Conservation (phyloP, 495 filamentous ascomycete genomes). For the Aspergillus olivimuriae region DNA sequence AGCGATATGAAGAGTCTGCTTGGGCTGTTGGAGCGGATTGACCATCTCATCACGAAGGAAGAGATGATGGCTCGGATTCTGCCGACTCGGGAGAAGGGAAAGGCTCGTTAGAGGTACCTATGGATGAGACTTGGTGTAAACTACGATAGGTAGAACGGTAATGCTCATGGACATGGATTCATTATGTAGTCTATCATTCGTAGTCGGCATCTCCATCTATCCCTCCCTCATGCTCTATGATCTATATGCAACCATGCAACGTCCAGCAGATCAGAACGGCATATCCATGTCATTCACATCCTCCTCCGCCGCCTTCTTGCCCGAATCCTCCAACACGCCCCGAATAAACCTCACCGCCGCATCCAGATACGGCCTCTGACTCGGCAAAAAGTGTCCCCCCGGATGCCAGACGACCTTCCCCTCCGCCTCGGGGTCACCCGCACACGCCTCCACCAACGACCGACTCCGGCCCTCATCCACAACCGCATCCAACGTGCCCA, state of each 20-base stretch:
- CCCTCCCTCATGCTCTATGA: too few species aligned
- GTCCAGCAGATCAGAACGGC: constrained; percentile 43
- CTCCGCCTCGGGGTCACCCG: constrained; percentile 42
- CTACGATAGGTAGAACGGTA: too few species aligned
- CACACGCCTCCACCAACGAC: constrained; percentile 62
- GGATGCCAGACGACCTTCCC: constrained; percentile 73
- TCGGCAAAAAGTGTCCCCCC: constrained; percentile 88
- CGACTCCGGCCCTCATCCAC: constrained; percentile 70
- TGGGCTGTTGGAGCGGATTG: constrained; percentile 85
- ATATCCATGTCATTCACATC: constrained; percentile 61
- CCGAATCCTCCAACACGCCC: constrained; percentile 42
- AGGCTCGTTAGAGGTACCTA: constrained; percentile 40
- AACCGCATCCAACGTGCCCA: constrained; percentile 82
- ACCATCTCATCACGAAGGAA: constrained; percentile 98
- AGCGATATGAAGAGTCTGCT: constrained; percentile 97
- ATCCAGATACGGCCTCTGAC: constrained; percentile 70
- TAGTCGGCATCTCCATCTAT: too few species aligned
- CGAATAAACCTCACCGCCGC: constrained; percentile 68
- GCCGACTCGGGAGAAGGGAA: constrained; percentile 55
- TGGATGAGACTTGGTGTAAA: too few species aligned
- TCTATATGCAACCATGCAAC: neutral
- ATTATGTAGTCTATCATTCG: too few species aligned
- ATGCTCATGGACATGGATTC: constrained; percentile 27
- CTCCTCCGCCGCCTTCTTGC: constrained; percentile 41
- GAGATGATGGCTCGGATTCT: constrained; percentile 99